phyloP scores from a whole-genome alignment of 2,329 filamentous ascomycete genomes.

The Sclerotiophoma versabilis region DNA sequence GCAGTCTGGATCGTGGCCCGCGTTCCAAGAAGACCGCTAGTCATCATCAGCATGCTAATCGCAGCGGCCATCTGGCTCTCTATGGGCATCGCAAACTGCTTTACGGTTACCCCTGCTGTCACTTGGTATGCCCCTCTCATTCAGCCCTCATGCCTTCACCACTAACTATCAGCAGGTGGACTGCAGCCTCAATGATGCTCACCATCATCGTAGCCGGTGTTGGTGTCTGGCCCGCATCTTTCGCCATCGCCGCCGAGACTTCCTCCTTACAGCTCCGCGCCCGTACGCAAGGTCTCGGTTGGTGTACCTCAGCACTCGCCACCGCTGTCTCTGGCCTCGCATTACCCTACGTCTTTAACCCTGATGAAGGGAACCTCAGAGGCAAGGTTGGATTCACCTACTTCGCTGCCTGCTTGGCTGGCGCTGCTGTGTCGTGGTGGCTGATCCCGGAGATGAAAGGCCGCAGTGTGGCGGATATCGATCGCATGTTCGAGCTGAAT shows the following conservation, averaged over 20 bases:
- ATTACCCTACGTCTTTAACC: conserved; percentile 61
- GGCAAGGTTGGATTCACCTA: conserved; percentile 55
- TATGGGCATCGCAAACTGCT: conserved; percentile 59
- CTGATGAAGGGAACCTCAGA: conserved; percentile 52
- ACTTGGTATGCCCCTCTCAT: conserved; percentile 47
- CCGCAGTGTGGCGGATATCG: conserved; percentile 57
- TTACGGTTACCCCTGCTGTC: conserved; percentile 44
- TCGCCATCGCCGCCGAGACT: conserved; percentile 54
- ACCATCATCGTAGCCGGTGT: conserved; percentile 54
- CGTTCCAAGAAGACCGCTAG: conserved; percentile 52
- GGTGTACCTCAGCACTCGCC: conserved; percentile 51
- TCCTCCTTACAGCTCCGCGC: conserved; percentile 55
- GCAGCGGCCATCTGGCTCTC: conserved; percentile 52
- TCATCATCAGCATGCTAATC: conserved; percentile 45
- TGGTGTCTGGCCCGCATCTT: conserved; percentile 55
- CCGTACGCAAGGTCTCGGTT: conserved; percentile 55
- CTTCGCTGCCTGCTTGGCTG: conserved; percentile 44
- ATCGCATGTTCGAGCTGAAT: conserved; percentile 47
- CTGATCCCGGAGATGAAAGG: conserved; percentile 63
- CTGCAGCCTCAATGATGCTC: conserved; percentile 51
- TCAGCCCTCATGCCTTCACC: not conserved
- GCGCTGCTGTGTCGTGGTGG: conserved; percentile 52
- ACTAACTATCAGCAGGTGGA: conserved; percentile 44
- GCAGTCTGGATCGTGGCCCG: conserved; percentile 55
- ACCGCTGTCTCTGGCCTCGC: conserved; percentile 56